Percentiles rank a stretch among this genome's conserved stretches.
phyloP scores from a whole-genome alignment of 2,329 filamentous ascomycete genomes.

The Nothophaeocryptopus gaeumannii region DNA sequence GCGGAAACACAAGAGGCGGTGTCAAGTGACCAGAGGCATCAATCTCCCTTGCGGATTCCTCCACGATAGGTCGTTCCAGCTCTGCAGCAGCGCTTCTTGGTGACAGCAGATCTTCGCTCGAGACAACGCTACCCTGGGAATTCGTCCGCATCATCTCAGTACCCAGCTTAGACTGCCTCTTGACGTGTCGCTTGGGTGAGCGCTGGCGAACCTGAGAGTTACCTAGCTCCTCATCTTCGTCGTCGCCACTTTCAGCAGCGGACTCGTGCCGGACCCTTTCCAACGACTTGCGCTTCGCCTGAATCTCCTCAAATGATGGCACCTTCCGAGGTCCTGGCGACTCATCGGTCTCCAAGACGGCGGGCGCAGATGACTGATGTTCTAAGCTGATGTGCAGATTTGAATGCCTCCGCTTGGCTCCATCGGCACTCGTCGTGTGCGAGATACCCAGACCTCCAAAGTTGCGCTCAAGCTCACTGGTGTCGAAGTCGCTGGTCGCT shows the following conservation, averaged over 20 bases:
- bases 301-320: slow-evolving; percentile 70
- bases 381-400: slow-evolving; percentile 53
- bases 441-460: slow-evolving; percentile 70
- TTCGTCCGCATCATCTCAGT: slow-evolving; percentile 98
- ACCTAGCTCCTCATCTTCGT: slow-evolving; percentile 89
- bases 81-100: slow-evolving; percentile 10
- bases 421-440: slow-evolving; percentile 19
- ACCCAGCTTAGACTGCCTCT: slow-evolving; percentile 71
- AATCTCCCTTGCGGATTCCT: slow-evolving; percentile 39
- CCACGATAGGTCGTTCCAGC: slow-evolving; percentile 33
- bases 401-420: slow-evolving; percentile 19
- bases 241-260: slow-evolving; percentile 78
- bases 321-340: slow-evolving; percentile 52
- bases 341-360: slow-evolving; percentile 30
- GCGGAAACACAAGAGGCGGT: slow-evolving; percentile 52
- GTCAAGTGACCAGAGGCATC: slow-evolving; percentile 42
- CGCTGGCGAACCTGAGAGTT: slow-evolving; percentile 59
- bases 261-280: slow-evolving; percentile 72
- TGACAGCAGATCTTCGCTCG: slow-evolving; percentile 44
- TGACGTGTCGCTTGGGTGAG: slow-evolving; percentile 49
- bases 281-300: slow-evolving; percentile 69
- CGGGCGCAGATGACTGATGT: slow-evolving; percentile 66
- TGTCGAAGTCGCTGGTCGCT: slow-evolving; percentile 63
- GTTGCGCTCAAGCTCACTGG: slow-evolving; percentile 51
- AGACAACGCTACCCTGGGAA: slow-evolving; percentile 74